phyloP scores from a whole-genome alignment of 805 yeast genomes.

The Cyberlindnera mycetangii region DNA sequence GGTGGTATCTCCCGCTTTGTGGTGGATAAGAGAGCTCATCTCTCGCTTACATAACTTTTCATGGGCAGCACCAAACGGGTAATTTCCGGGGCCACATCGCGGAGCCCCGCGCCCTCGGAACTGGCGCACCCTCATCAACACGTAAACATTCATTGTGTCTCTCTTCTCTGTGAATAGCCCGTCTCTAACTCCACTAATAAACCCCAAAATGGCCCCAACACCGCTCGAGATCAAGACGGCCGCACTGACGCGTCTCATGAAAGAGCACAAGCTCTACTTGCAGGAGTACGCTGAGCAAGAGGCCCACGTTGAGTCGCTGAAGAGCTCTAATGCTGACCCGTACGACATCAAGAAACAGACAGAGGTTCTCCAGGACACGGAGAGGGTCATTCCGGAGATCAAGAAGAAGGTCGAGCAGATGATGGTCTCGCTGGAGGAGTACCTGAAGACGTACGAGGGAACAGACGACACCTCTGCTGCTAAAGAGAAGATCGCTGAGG shows the following conservation, averaged over 20 bases:
- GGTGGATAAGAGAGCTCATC: not conserved
- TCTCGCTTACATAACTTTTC: not conserved
- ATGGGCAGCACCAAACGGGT: no score
- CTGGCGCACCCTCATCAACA: no score
- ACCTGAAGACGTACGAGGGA: conserved; percentile 36
- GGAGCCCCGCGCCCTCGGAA: no score
- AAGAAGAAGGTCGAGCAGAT: conserved; percentile 41
- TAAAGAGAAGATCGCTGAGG: conserved; percentile 25
- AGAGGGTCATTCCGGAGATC: conserved; percentile 48
- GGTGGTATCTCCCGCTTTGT: not conserved
- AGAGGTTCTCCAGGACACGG: conserved; percentile 53
- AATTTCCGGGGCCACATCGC: no score
- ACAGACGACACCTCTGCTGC: conserved; percentile 32
- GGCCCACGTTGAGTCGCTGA: conserved; percentile 44
- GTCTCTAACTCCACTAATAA: no score
- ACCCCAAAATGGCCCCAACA: conserved; percentile 57
- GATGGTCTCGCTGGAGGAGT: conserved; percentile 37
- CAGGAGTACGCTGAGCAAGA: conserved; percentile 57
- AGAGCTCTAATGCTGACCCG: conserved; percentile 48
- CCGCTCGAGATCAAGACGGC: conserved; percentile 66
- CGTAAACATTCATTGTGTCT: no score
- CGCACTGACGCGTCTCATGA: conserved; percentile 65
- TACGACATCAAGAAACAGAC: conserved; percentile 60
- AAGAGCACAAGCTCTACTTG: conserved; percentile 61
- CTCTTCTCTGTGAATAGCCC: no score